phyloP scores from a whole-genome alignment of 2,329 filamentous ascomycete genomes.

The Fusarium illudens region DNA sequence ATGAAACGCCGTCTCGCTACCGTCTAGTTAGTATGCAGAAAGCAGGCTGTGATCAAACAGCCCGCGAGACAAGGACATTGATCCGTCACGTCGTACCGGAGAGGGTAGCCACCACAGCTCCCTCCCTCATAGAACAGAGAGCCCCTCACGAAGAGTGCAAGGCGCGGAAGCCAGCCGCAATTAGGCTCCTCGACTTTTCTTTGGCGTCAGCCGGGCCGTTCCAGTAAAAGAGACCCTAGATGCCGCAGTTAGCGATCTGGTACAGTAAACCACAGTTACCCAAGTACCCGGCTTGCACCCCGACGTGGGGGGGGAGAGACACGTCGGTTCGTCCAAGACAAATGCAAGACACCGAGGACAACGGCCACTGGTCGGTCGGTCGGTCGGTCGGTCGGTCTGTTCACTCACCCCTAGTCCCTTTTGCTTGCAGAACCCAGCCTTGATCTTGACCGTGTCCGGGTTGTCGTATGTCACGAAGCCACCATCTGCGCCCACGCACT shows the following conservation, averaged over 20 bases:
- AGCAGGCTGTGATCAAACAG: conserved; percentile 19
- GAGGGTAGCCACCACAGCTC: conserved; percentile 8
- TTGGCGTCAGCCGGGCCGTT: conserved; percentile 75
- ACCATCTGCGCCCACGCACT: conserved; percentile 75
- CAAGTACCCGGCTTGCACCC: conserved; percentile 1
- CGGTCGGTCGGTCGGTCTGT: too few relatives aligned
- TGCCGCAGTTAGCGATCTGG: conserved; percentile 30
- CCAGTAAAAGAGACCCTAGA: conserved; percentile 81
- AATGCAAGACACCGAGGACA: conserved; percentile 20
- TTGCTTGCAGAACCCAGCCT: conserved; percentile 76
- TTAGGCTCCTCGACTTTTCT: conserved; percentile 64
- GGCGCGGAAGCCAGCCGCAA: conserved; percentile 66
- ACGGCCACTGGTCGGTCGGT: conserved; percentile 8
- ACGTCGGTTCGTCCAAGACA: conserved; percentile 21
- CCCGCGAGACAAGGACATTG: conserved; percentile 10
- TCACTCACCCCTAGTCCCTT: conserved; percentile 72
- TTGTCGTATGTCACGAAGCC: conserved; percentile 86
- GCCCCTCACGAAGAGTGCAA: conserved; percentile 55
- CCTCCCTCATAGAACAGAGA: background rate
- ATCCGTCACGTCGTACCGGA: conserved; percentile 17
- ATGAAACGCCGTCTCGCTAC: conserved; percentile 32
- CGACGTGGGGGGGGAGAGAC: conserved; percentile 14
- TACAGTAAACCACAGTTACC: background rate
- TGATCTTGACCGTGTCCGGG: conserved; percentile 76
- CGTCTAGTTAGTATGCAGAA: conserved; percentile 25